phyloP scores from a whole-genome alignment of 768 basidiomycete genomes.

The Russula foetens region DNA sequence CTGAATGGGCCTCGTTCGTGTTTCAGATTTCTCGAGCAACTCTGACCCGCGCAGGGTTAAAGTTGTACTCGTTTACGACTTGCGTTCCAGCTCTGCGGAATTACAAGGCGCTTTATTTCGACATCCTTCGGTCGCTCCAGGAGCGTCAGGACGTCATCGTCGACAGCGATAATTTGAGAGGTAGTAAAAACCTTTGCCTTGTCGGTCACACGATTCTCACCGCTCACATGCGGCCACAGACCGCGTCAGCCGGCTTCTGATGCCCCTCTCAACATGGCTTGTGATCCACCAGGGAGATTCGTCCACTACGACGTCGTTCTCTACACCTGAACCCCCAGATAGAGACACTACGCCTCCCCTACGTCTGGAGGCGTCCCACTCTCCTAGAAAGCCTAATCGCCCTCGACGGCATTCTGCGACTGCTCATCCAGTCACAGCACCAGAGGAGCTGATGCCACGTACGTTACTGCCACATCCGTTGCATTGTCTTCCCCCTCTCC shows the following conservation, averaged over 20 bases:
- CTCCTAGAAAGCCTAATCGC: background rate
- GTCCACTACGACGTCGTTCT: background rate
- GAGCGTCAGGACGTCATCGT: constrained; percentile 13
- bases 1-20: constrained; percentile 8
- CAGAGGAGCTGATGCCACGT: constrained; percentile 19
- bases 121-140: constrained; percentile 18
- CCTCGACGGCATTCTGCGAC: background rate
- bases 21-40: constrained; percentile 20
- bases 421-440: background rate
- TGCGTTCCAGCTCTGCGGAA: constrained; percentile 11
- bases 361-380: background rate
- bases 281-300: constrained; percentile 14
- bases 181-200: constrained; percentile 9
- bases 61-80: constrained; percentile 16
- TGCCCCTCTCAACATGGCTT: constrained; percentile 20
- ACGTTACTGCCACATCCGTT: background rate
- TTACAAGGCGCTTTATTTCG: constrained; percentile 19
- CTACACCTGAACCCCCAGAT: background rate
- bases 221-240: constrained; percentile 10
- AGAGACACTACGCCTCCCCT: background rate
- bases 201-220: background rate
- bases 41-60: constrained; percentile 17
- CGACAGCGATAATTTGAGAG: constrained; percentile 12
- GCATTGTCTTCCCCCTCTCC: background rate
- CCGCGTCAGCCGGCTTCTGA: constrained; percentile 14